These are phyloP conservation scores for Hypericum perforatum DNA, from an alignment of 345 rosid genomes.

Conservation along the genomic window DNA sequence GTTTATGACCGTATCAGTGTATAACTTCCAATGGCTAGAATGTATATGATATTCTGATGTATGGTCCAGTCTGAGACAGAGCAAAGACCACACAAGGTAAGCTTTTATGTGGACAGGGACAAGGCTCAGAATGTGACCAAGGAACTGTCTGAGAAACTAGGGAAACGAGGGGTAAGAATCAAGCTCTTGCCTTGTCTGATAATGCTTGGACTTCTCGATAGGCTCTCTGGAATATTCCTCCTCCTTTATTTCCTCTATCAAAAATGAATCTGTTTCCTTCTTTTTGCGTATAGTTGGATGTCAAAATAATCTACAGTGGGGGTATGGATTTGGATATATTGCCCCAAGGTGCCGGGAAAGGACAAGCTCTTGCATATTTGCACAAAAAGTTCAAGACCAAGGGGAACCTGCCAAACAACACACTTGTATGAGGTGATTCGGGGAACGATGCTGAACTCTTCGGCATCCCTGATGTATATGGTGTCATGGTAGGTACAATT, in stretches of 20 bases:
- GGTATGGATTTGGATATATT: slow-evolving; percentile 92
- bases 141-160: slow-evolving; percentile 46
- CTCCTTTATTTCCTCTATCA: too few relatives aligned
- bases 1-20: slow-evolving; percentile 1
- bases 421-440: slow-evolving; percentile 96
- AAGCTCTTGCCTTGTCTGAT: background rate
- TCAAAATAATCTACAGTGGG: slow-evolving; percentile 87
- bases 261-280: background rate
- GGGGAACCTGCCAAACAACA: slow-evolving; percentile 64
- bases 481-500: slow-evolving; percentile 67
- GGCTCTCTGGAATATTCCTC: too few relatives aligned
- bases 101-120: slow-evolving; percentile 73
- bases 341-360: slow-evolving; percentile 98
- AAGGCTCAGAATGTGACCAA: slow-evolving; percentile 65
- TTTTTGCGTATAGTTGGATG: slow-evolving; percentile 51
- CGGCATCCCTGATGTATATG: slow-evolving; percentile 80
- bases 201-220: too few relatives aligned
- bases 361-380: slow-evolving; percentile 91
- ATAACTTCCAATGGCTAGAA: slow-evolving; percentile 4
- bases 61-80: slow-evolving; percentile 71
- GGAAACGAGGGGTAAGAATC: slow-evolving; percentile 53
- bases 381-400: slow-evolving; percentile 58
- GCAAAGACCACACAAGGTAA: slow-evolving; percentile 81
- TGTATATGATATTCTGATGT: slow-evolving; percentile 5
- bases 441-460: slow-evolving; percentile 98